Conservation (phyloP, 2,329 filamentous ascomycete genomes). For the Teratosphaeria viscida region DNA sequence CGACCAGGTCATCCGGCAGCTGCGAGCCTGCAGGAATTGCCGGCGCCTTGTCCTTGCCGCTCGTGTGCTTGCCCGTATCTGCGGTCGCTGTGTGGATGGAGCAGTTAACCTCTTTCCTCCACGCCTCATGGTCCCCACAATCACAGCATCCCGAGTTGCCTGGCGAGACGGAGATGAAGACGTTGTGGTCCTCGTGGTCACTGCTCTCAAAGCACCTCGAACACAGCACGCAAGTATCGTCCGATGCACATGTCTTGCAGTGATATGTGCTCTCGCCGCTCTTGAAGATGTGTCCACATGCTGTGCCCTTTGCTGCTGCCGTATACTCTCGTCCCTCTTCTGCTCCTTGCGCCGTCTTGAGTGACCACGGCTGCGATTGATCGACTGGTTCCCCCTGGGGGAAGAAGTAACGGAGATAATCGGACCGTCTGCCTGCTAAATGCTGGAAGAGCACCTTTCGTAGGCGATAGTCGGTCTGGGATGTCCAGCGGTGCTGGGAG, state of each 20-base stretch:
- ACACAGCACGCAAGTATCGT: conserved; percentile 93
- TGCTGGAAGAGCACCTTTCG: conserved; percentile 76
- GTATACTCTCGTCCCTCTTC: conserved; percentile 91
- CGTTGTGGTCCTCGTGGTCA: conserved; percentile 86
- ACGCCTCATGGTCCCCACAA: conserved; percentile 91
- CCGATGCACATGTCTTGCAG: conserved; percentile 86
- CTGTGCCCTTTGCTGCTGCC: conserved; percentile 78
- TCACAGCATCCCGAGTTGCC: conserved; percentile 96
- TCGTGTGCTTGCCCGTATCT: conserved; percentile 22
- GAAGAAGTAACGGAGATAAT: conserved; percentile 73
- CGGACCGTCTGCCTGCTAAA: conserved; percentile 62
- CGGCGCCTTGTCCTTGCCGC: conserved; percentile 44
- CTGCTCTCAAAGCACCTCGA: conserved; percentile 90
- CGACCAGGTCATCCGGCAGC: conserved; percentile 64
- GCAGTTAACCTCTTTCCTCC: conserved; percentile 78
- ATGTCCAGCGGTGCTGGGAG: conserved; percentile 65
- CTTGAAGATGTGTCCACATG: conserved; percentile 96
- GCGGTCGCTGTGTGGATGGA: conserved; percentile 66
- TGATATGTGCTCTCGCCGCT: conserved; percentile 85
- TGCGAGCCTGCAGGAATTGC: conserved; percentile 12
- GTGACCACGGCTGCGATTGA: conserved; percentile 47
- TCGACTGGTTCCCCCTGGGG: conserved; percentile 48
- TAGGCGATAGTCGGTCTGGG: conserved; percentile 60
- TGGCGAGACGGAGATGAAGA: conserved; percentile 75
- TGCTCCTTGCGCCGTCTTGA: conserved; percentile 82